phyloP scores from a whole-genome alignment of 2,329 filamentous ascomycete genomes.

The Aureobasidium sp. region DNA sequence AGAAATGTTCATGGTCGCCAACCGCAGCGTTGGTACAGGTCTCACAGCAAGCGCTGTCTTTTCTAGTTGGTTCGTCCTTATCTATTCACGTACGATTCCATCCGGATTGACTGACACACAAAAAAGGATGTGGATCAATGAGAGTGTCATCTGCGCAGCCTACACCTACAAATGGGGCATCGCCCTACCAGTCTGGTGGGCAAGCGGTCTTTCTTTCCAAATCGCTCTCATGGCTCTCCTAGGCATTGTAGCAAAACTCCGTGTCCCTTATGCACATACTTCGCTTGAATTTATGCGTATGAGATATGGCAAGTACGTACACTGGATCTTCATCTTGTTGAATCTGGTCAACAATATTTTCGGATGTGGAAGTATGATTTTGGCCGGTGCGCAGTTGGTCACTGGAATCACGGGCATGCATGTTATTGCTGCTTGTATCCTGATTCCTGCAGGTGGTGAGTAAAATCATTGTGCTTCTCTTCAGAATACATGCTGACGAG shows the following conservation, averaged over 20 bases:
- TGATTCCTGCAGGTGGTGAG: constrained; percentile 42
- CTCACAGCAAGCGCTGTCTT: constrained; percentile 30
- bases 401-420: constrained; percentile 42
- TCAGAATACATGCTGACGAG: neutral
- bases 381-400: constrained; percentile 25
- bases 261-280: constrained; percentile 46
- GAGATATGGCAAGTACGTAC: constrained; percentile 25
- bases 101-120: neutral
- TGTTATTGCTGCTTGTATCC: constrained; percentile 40
- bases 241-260: constrained; percentile 44
- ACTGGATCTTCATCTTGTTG: constrained; percentile 25
- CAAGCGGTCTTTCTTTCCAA: constrained; percentile 38
- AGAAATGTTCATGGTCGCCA: constrained; percentile 39
- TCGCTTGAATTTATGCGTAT: constrained; percentile 45
- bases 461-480: neutral
- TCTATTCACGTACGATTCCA: neutral
- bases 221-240: constrained; percentile 46
- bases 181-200: constrained; percentile 30
- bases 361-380: constrained; percentile 30
- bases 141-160: constrained; percentile 33
- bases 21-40: constrained; percentile 25
- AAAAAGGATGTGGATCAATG: constrained; percentile 38
- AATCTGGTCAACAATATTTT: constrained; percentile 33
- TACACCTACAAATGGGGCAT: constrained; percentile 30
- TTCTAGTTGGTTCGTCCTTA: constrained; percentile 24